These are phyloP conservation scores for Rhizopus delemar DNA, from an alignment of 371 early-diverging fungal species.

Conservation along the genomic window DNA sequence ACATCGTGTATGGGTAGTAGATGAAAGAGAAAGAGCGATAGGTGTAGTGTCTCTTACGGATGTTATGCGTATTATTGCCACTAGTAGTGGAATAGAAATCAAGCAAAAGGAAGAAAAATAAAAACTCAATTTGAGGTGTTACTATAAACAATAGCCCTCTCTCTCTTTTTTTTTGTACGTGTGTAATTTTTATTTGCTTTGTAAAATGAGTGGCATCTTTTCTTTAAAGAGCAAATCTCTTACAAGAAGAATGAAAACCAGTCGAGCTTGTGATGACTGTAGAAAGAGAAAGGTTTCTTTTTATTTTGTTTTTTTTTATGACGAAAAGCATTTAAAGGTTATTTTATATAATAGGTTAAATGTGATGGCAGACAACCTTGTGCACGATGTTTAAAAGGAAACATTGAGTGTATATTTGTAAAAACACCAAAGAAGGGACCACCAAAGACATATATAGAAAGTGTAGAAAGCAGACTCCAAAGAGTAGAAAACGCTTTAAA, in stretches of 20 bases:
- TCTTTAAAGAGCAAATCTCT: slow-evolving; percentile 24
- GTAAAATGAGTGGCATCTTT: slow-evolving; percentile 16
- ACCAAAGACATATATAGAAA: slow-evolving; percentile 52
- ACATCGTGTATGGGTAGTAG: slow-evolving; percentile 80
- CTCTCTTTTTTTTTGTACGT: slow-evolving; percentile 1
- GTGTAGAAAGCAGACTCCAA: slow-evolving; percentile 44
- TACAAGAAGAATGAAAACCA: slow-evolving; percentile 45
- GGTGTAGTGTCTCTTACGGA: slow-evolving; percentile 77
- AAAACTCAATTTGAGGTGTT: background rate
- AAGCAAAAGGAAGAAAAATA: slow-evolving; percentile 3
- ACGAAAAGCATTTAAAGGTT: background rate
- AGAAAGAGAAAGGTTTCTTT: slow-evolving; percentile 53
- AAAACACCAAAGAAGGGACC: slow-evolving; percentile 49
- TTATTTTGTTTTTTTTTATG: background rate
- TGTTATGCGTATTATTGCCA: slow-evolving; percentile 57
- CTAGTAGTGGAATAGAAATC: slow-evolving; percentile 12
- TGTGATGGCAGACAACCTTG: slow-evolving; percentile 57
- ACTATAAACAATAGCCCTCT: background rate
- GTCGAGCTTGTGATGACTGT: slow-evolving; percentile 53
- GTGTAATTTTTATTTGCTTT: background rate
- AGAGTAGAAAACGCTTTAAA: slow-evolving; percentile 46
- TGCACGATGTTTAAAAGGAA: slow-evolving; percentile 42
- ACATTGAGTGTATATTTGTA: slow-evolving; percentile 45
- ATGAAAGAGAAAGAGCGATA: slow-evolving; percentile 42
- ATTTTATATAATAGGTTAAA: slow-evolving; percentile 36